Percentiles rank a stretch among this genome's conserved stretches.
phyloP scores from a whole-genome alignment of 441 rosid species.

The Syzygium syzygioides region DNA sequence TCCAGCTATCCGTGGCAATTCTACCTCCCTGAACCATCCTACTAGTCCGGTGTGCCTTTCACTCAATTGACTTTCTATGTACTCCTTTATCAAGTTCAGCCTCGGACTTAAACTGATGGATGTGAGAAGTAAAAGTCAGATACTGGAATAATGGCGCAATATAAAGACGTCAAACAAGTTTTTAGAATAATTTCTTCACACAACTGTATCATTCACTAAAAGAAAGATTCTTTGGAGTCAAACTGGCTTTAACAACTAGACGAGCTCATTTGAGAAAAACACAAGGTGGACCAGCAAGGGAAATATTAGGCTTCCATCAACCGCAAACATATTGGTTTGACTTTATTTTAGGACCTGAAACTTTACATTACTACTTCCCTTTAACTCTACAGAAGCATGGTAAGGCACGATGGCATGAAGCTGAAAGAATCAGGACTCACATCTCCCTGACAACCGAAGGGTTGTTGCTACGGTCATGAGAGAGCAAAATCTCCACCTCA shows the following conservation, averaged over 20 bases:
- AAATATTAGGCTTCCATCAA: background rate
- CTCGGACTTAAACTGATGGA: constrained; percentile 44
- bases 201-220: background rate
- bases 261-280: background rate
- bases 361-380: background rate
- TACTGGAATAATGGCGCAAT: background rate
- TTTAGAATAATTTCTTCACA: background rate
- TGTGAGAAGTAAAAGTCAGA: background rate
- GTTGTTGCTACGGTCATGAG: constrained; percentile 44
- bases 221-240: background rate
- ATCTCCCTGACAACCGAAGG: constrained; percentile 43
- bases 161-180: background rate
- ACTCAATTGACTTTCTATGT: constrained; percentile 43
- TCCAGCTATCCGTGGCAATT: constrained; percentile 47
- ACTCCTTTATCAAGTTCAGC: constrained; percentile 29
- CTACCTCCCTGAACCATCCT: constrained; percentile 52
- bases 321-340: background rate
- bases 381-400: background rate
- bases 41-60: constrained; percentile 37
- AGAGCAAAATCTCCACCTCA: constrained; percentile 60
- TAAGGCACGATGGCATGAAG: background rate
- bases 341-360: background rate
- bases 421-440: constrained; percentile 26
- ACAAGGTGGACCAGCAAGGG: background rate
- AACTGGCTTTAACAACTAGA: background rate